Base-by-base conservation (phyloP, 148 eudicot species). In the Tetragonia tetragonoides region DNA sequence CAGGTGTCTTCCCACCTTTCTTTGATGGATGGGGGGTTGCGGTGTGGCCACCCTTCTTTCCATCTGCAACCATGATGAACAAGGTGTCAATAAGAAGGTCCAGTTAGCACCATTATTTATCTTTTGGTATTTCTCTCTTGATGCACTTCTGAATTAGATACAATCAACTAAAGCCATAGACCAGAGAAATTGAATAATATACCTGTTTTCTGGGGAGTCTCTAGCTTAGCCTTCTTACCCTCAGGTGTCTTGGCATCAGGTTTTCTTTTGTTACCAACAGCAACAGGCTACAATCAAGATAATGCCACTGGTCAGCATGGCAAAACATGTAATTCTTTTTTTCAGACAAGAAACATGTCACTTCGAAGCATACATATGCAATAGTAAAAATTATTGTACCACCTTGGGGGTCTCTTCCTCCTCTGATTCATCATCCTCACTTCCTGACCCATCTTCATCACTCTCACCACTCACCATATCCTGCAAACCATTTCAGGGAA, bases 121-220 rank as follows among this genome's bases (percentile, higher is more conserved):
- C 34, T 28, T 1, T 28, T 28, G 34, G 34, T 28, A 28, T 28
- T 28, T 28, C 34, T 28, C 34, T 28, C 34, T 28, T 28, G 34
- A 28, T 28, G 34, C 34, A 28, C 34, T 28, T 28, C 0, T 28
- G 34, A 28, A 28, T 28, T 28, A 28, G 34, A 28, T 28, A 28
- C 34, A 28, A 28, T 28, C 34, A 28, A 2, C 1, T 3, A 46
- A 14, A 20, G 10, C 70, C 20, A 3, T 7, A 10, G 4, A 47
- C 4, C 11, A 47, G 2, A 3, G 7, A 12, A 11, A 10, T 5
- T 3, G 21, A 11, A 51, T 37, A 37, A 65, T 24, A 37, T 39
- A 90, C 94, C 94, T 85, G 89, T 79, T 74, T 85, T 87, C 74
- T 88, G 87, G 59, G 94, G 89, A 6, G 90, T 83, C 24, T 74